phyloP scores from a whole-genome alignment of 1,284 basidiomycete species.

The Leccinum subfulvum region DNA sequence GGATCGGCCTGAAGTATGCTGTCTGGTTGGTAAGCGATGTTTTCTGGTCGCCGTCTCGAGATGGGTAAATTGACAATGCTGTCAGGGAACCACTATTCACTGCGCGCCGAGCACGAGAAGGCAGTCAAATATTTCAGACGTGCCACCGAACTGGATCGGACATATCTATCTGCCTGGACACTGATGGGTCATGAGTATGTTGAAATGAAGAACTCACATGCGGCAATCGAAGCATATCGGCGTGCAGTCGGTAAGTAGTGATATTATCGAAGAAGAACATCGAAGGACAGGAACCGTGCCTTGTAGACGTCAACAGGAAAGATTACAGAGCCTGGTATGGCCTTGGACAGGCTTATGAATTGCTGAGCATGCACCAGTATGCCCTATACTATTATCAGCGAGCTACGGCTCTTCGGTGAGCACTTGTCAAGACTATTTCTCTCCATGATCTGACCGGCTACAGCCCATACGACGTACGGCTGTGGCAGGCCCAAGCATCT shows the following conservation, averaged over 20 bases:
- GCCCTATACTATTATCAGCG: slow-evolving; percentile 96
- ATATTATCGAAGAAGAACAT: background rate
- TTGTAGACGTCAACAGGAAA: slow-evolving; percentile 86
- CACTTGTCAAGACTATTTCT: slow-evolving; percentile 1
- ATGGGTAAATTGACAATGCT: background rate
- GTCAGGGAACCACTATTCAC: slow-evolving; percentile 93
- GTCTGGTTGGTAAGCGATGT: slow-evolving; percentile 75
- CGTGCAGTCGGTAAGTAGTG: slow-evolving; percentile 80
- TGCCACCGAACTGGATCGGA: slow-evolving; percentile 90
- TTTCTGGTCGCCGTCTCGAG: background rate
- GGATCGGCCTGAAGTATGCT: slow-evolving; percentile 92
- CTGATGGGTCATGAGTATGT: slow-evolving; percentile 99
- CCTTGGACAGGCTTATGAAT: slow-evolving; percentile 95
- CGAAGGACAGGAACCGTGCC: background rate
- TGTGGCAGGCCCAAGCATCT: slow-evolving; percentile 94
- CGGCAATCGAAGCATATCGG: slow-evolving; percentile 96
- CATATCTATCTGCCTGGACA: slow-evolving; percentile 98
- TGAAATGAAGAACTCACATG: slow-evolving; percentile 98
- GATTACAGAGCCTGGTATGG: slow-evolving; percentile 99
- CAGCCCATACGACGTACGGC: slow-evolving; percentile 93
- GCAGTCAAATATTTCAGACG: slow-evolving; percentile 94
- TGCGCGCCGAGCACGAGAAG: slow-evolving; percentile 91
- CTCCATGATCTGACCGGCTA: slow-evolving; percentile 10
- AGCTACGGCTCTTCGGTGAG: slow-evolving; percentile 86
- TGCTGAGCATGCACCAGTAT: slow-evolving; percentile 95